Conservation (phyloP, 2,329 filamentous ascomycete species). For the Cladosporium halotolerans region DNA sequence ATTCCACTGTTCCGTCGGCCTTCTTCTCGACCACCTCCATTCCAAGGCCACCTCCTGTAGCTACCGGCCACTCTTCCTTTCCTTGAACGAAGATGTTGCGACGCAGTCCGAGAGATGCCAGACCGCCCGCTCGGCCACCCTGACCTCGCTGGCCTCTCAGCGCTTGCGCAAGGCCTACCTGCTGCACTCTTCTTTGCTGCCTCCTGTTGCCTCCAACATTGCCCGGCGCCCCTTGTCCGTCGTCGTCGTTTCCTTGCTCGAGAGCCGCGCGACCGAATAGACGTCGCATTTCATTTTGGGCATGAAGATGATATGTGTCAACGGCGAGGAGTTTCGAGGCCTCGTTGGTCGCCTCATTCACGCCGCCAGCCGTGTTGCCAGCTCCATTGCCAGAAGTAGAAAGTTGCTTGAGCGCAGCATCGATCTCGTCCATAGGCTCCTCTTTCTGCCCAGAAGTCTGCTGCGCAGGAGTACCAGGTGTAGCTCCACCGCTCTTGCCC, state of each 20-base stretch:
- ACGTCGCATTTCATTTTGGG: conserved; percentile 82
- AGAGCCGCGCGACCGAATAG: conserved; percentile 62
- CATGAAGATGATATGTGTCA: conserved; percentile 70
- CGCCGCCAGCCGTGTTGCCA: conserved; percentile 18
- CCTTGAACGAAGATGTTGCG: conserved; percentile 81
- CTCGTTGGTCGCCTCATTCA: conserved; percentile 40
- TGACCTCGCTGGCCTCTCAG: conserved; percentile 46
- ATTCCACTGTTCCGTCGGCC: conserved; percentile 59
- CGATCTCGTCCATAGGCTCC: conserved; percentile 55
- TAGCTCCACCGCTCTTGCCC: conserved; percentile 39
- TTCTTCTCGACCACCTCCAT: conserved; percentile 64
- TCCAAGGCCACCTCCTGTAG: conserved; percentile 70
- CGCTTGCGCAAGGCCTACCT: conserved; percentile 54
- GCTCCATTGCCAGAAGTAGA: conserved; percentile 32
- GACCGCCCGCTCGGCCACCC: conserved; percentile 54
- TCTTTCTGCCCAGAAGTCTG: conserved; percentile 8
- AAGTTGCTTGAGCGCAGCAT: conserved; percentile 56
- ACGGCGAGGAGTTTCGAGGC: conserved; percentile 51
- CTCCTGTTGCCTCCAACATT: conserved; percentile 25
- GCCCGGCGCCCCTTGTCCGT: conserved; percentile 30
- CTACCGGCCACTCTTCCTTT: conserved; percentile 79
- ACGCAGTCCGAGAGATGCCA: conserved; percentile 65
- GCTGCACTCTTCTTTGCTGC: conserved; percentile 35
- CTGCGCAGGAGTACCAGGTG: conserved; percentile 21
- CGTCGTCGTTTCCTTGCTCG: conserved; percentile 49